A percentile compares a stretch with the other conserved stretches of the same genome.
These are phyloP conservation scores for Isatis lusitanica DNA, from an alignment of 441 rosid genomes.

Conservation along the genomic window DNA sequence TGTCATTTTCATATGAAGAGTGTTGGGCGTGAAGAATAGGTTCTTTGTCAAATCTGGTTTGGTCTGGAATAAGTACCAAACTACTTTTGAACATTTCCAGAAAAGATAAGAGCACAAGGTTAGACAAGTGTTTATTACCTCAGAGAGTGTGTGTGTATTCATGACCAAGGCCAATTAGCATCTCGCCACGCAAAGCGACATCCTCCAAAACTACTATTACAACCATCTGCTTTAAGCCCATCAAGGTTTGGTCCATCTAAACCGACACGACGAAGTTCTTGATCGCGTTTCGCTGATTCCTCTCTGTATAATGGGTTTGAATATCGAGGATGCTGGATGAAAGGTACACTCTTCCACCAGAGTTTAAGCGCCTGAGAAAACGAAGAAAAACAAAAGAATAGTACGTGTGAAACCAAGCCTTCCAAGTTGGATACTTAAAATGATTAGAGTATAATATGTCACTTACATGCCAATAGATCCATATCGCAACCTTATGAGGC, in stretches of 20 bases:
- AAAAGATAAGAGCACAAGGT: not conserved
- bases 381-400: not conserved
- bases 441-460: not conserved
- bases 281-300: slow-evolving; percentile 58
- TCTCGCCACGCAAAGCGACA: slow-evolving; percentile 78
- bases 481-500: slow-evolving; percentile 91
- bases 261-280: slow-evolving; percentile 46
- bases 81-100: not conserved
- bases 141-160: slow-evolving; percentile 22
- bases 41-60: not conserved
- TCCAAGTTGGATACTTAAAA: not conserved
- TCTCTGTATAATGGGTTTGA: slow-evolving; percentile 59
- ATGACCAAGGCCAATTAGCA: slow-evolving; percentile 91
- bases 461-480: slow-evolving; percentile 98
- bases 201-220: slow-evolving; percentile 22
- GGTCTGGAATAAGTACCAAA: no score
- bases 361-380: slow-evolving; percentile 68
- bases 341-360: slow-evolving; percentile 84
- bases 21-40: not conserved
- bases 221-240: slow-evolving; percentile 5
- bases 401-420: not conserved
- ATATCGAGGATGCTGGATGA: slow-evolving; percentile 76
- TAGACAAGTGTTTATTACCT: not conserved
- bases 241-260: slow-evolving; percentile 29
- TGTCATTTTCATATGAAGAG: not conserved